Percentiles rank a stretch among this genome's conserved stretches.
phyloP scores from a whole-genome alignment of 2,329 filamentous ascomycete genomes.

The Corynespora cassiicola region DNA sequence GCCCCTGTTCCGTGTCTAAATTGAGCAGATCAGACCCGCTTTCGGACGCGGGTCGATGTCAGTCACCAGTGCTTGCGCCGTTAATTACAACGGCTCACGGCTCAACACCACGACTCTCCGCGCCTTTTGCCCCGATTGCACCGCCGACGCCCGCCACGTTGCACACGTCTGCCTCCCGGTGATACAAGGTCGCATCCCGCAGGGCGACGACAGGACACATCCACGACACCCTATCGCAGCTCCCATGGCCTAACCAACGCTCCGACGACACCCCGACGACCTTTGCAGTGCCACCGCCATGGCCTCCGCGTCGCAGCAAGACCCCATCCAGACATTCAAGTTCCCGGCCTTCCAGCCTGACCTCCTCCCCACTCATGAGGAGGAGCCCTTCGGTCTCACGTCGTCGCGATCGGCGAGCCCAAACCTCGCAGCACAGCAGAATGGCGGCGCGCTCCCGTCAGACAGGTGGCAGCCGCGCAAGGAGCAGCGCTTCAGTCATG shows the following conservation, averaged over 20 bases:
- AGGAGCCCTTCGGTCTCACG: constrained; percentile 40
- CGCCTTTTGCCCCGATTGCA: constrained; percentile 3
- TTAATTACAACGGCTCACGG: constrained; percentile 21
- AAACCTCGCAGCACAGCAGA: constrained; percentile 25
- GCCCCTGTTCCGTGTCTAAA: constrained; percentile 20
- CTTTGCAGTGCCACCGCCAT: constrained; percentile 28
- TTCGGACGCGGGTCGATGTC: constrained; percentile 29
- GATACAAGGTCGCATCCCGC: constrained; percentile 8
- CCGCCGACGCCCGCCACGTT: background rate
- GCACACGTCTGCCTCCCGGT: constrained; percentile 5
- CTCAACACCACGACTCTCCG: constrained; percentile 21
- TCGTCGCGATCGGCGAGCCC: constrained; percentile 43
- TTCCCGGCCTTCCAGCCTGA: constrained; percentile 55
- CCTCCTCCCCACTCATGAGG: constrained; percentile 45
- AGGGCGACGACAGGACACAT: constrained; percentile 11
- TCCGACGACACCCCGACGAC: constrained; percentile 18
- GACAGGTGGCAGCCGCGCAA: constrained; percentile 70
- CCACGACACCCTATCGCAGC: constrained; percentile 14
- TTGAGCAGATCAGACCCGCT: constrained; percentile 22
- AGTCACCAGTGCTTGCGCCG: constrained; percentile 21
- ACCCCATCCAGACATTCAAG: constrained; percentile 48
- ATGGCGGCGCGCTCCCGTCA: constrained; percentile 40
- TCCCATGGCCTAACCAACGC: constrained; percentile 39
- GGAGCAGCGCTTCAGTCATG: constrained; percentile 56
- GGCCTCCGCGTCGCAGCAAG: constrained; percentile 34